Conservation (phyloP, 139 green algal genomes). For the Tetraselmis striata region DNA sequence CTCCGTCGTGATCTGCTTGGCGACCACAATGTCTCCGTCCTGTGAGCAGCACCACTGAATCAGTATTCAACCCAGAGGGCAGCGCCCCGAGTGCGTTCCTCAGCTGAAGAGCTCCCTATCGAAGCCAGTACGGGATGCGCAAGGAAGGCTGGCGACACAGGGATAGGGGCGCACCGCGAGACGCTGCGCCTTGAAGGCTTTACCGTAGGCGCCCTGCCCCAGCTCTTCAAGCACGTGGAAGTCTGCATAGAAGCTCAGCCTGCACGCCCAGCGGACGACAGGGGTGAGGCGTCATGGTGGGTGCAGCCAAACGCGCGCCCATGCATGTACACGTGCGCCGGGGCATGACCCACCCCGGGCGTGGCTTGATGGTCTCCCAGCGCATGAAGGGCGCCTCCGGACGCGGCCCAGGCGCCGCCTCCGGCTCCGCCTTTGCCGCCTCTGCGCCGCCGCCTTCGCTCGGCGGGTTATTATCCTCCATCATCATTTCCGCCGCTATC, state of each 20-base stretch:
- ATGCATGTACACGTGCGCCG: background rate
- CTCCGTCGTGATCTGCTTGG: slow-evolving; percentile 42
- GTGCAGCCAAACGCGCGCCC: background rate
- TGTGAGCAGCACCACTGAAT: too few relatives aligned
- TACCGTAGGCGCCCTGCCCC: slow-evolving; percentile 45
- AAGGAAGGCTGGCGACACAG: too few relatives aligned
- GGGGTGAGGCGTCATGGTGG: background rate
- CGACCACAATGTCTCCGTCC: slow-evolving; percentile 40
- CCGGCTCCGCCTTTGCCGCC: background rate
- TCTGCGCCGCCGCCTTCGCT: too few relatives aligned
- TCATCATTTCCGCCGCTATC: background rate
- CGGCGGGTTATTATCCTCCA: background rate
- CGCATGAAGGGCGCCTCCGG: background rate
- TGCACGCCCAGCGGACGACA: background rate
- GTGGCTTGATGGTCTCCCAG: background rate
- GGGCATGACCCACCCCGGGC: background rate
- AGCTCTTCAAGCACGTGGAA: slow-evolving; percentile 33
- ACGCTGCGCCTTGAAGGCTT: slow-evolving; percentile 23
- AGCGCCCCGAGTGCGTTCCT: too few relatives aligned
- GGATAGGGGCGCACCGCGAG: slow-evolving; percentile 3
- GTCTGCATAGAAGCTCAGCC: background rate
- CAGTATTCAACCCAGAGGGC: too few relatives aligned
- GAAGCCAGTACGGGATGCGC: too few relatives aligned
- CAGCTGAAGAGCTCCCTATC: too few relatives aligned
- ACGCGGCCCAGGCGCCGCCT: background rate